Evolutionary conservation across 305 asterid genomes (phyloP).

Genomic region (Rubia peregrina): DNA sequence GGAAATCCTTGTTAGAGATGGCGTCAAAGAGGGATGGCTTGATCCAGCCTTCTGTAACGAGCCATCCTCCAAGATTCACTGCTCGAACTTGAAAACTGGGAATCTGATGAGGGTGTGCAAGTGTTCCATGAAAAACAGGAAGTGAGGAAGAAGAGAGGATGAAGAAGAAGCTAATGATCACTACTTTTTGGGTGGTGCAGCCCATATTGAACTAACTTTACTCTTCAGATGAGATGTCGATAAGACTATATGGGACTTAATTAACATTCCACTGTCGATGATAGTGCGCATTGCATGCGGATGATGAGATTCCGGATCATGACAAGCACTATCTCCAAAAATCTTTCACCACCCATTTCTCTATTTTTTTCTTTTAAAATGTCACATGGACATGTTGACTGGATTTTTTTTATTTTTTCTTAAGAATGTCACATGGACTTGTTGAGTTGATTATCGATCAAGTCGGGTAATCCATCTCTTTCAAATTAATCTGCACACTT

Average conservation of each 20-base stretch:
- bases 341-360: not conserved
- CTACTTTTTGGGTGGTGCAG: not conserved
- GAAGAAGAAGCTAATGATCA: slow-evolving; percentile 17
- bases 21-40: slow-evolving; percentile 62
- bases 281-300: not conserved
- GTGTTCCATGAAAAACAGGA: slow-evolving; percentile 23
- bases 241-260: not conserved
- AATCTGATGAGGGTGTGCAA: not conserved
- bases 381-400: no score
- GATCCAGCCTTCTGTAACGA: slow-evolving; percentile 71
- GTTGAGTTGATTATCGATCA: no score
- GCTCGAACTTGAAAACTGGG: slow-evolving; percentile 42
- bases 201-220: not conserved
- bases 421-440: no score
- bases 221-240: not conserved
- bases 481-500: no score
- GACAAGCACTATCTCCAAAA: not conserved
- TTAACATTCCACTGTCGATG: not conserved
- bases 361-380: no score
- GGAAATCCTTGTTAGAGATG: slow-evolving; percentile 55
- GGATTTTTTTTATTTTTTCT: no score
- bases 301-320: not conserved
- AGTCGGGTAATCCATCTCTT: no score
- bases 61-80: slow-evolving; percentile 84
- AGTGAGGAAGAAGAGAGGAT: slow-evolving; percentile 19